Evolutionary conservation across 352 stramenopile species (phyloP).

Genomic region (Nothophytophthora sp.): DNA sequence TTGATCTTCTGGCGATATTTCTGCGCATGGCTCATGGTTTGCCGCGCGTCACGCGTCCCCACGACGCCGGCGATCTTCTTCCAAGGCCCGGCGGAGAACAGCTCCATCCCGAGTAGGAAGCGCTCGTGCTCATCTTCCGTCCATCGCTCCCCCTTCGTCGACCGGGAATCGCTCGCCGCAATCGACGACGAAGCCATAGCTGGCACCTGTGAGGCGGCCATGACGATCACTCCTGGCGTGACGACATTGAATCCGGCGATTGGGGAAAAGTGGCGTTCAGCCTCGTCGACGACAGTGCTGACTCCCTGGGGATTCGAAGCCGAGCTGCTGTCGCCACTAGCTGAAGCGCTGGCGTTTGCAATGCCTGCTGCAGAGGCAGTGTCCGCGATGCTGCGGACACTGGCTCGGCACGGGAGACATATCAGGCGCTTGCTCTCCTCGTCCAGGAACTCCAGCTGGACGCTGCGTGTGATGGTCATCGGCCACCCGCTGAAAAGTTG

Average conservation of each 20-base stretch:
- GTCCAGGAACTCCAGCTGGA: conserved; percentile 38
- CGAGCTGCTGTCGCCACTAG: background rate
- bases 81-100: conserved; percentile 50
- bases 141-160: conserved; percentile 36
- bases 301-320: too few relatives aligned
- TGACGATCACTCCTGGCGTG: too few relatives aligned
- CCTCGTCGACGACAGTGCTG: too few relatives aligned
- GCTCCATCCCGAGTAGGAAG: conserved; percentile 45
- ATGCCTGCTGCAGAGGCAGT: background rate
- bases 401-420: conserved; percentile 24
- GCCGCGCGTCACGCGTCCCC: conserved; percentile 42
- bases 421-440: conserved; percentile 35
- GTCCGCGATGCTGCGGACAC: background rate
- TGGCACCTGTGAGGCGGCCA: background rate
- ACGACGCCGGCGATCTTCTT: conserved; percentile 46
- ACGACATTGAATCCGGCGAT: too few relatives aligned
- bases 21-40: conserved; percentile 62
- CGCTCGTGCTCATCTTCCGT: conserved; percentile 51
- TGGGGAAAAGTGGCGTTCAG: too few relatives aligned
- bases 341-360: background rate
- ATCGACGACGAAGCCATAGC: too few relatives aligned
- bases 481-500: too few relatives aligned
- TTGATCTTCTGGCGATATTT: conserved; percentile 60
- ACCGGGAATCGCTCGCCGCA: conserved; percentile 9
- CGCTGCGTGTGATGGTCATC: conserved; percentile 43